Percentiles rank a stretch among this genome's conserved stretches.
These are phyloP conservation scores for Rhizophlyctis rosea DNA, from an alignment of 192 early-diverging fungal genomes.

Conservation along the genomic window DNA sequence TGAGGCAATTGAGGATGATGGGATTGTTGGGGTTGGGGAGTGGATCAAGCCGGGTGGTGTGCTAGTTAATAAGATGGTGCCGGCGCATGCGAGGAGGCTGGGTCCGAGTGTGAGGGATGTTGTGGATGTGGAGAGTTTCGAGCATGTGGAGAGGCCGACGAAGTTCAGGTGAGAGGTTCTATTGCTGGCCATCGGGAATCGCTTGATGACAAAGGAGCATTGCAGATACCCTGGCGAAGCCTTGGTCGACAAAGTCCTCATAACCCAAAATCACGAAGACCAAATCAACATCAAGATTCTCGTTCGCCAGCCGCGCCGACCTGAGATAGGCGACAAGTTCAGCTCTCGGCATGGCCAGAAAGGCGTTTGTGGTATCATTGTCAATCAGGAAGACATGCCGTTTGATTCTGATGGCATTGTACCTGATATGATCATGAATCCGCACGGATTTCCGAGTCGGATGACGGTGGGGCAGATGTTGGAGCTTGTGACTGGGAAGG, in stretches of 20 bases:
- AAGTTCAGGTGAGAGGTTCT: constrained; percentile 45
- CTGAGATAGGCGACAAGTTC: constrained; percentile 98
- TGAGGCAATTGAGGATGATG: constrained; percentile 75
- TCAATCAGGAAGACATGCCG: constrained; percentile 94
- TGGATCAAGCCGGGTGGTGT: constrained; percentile 65
- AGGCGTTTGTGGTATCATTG: constrained; percentile 97
- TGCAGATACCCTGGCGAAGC: constrained; percentile 89
- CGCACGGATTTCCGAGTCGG: constrained; percentile 98
- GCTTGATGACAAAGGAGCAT: too few species aligned
- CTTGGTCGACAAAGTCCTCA: constrained; percentile 86
- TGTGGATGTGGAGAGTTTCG: constrained; percentile 1
- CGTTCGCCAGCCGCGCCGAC: constrained; percentile 88
- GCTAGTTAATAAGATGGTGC: constrained; percentile 81
- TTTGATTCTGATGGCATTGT: constrained; percentile 95
- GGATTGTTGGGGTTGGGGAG: constrained; percentile 80
- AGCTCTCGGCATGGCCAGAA: constrained; percentile 98
- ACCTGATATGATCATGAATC: constrained; percentile 98
- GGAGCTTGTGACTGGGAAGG: constrained; percentile 93
- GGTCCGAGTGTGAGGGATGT: constrained; percentile 44
- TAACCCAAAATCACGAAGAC: constrained; percentile 65
- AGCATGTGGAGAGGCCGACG: constrained; percentile 18
- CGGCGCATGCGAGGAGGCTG: constrained; percentile 73
- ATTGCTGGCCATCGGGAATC: constrained; percentile 65
- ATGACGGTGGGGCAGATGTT: constrained; percentile 99
- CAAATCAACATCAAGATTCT: constrained; percentile 88